Evolutionary conservation across 2,329 filamentous ascomycete genomes (phyloP).

Genomic region (Knufia fluminis): DNA sequence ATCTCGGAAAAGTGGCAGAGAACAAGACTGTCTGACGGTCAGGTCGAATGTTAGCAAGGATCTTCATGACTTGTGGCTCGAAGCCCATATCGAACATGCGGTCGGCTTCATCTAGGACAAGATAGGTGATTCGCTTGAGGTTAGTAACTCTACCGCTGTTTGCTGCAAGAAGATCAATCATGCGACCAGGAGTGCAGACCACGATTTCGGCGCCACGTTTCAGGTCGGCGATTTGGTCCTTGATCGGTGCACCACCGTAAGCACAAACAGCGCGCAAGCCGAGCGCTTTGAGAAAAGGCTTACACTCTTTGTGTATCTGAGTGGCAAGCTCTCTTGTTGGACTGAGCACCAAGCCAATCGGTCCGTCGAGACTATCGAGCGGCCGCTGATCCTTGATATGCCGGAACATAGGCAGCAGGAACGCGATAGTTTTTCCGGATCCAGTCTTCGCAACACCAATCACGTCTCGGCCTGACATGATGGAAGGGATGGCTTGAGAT

Average conservation of each 20-base stretch:
- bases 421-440: slow-evolving; percentile 94
- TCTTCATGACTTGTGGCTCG: slow-evolving; percentile 95
- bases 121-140: slow-evolving; percentile 77
- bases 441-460: slow-evolving; percentile 96
- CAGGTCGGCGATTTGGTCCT: slow-evolving; percentile 92
- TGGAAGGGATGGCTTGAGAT: slow-evolving; percentile 83
- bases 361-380: slow-evolving; percentile 74
- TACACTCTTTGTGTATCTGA: slow-evolving; percentile 91
- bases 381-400: slow-evolving; percentile 91
- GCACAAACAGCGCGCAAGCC: slow-evolving; percentile 80
- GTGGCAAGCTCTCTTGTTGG: slow-evolving; percentile 88
- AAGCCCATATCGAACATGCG: slow-evolving; percentile 99
- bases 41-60: slow-evolving; percentile 81
- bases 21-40: slow-evolving; percentile 92
- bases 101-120: slow-evolving; percentile 94
- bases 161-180: slow-evolving; percentile 89
- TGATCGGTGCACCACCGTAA: slow-evolving; percentile 90
- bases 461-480: slow-evolving; percentile 93
- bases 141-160: slow-evolving; percentile 94
- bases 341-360: slow-evolving; percentile 80
- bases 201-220: slow-evolving; percentile 93
- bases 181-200: slow-evolving; percentile 86
- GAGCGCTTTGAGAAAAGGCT: slow-evolving; percentile 82
- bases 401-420: slow-evolving; percentile 91
- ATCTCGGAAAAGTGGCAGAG: slow-evolving; percentile 89